Base-by-base conservation (phyloP, 2,329 filamentous ascomycete species). In the Trichoderma polysporum region DNA sequence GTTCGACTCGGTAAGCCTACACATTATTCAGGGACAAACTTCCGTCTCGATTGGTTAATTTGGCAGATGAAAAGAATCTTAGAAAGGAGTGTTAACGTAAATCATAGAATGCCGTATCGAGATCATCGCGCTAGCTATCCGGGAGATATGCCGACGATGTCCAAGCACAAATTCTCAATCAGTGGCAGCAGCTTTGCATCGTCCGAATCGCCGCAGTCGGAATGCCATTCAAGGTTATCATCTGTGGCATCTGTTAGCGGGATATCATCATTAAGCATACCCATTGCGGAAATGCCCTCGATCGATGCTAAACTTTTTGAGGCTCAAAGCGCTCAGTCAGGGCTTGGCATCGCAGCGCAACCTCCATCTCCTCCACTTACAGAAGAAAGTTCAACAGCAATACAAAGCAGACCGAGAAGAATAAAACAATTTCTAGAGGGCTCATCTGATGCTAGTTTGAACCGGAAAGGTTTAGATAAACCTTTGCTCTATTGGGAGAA, bases 141-240 rank as follows among this genome's bases (percentile, higher is more conserved):
- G 27, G 37, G 27, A 49, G 66, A 65, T 7, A 13, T 17, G 9
- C 27, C 35, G 6, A 17, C n/a, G 4, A 5, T 15, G 22, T 19
- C 62, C 12, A 73, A 68, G 12, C 77, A 79, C 68, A 75, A 70
- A 54, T 68, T 76, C 64, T 86, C 84, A 0, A 81, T 83, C 70
- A 86, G 84, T 70, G 79, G 81, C 62, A 84, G 84, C 77, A 87
- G 82, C 65, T 74, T 85, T 17, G 84, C 84, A 3, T 84, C 82
- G 1, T 82, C 82, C 71, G 79, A 79, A 19, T 82, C 83, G 2
- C 81, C 83, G 2, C 80, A 78, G 0, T 84, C 83, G 1, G 75
- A 77, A 15, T 77, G 79, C 0, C 84, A 86, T 71, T 87, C 85
- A 2, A 79, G 84, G 41, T 79, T 85, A 58, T 86, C 85, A 1